Evolutionary conservation across 441 rosid species (phyloP), one percentile per base, ranked within the genome.

Genomic region (Iberis amara): DNA sequence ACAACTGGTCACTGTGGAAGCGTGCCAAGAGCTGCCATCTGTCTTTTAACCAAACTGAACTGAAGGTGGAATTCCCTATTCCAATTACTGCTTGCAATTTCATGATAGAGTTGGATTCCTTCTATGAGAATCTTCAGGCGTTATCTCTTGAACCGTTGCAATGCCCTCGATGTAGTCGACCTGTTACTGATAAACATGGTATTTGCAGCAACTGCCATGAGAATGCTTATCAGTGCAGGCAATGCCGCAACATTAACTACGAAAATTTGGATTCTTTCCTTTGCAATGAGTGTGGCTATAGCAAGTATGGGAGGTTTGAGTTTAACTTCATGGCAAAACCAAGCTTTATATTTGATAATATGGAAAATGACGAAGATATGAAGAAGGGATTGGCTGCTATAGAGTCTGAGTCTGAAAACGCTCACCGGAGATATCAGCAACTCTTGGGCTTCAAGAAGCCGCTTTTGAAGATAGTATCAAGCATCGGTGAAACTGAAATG

Each of bases 341-440:
- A 50, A 95, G 99, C 73, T 92, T 86, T 75, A 77, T 85, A 47
- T 95, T 95, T 77, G 99, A 92, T 78, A 78, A 80, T 75, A 89
- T 95, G 99, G 97, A 89, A 78, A 95, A 92, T 73, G 99, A 89
- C 65, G 99, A 95, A 27, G 99, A 92, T 74, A 95, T 95, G 99
- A 89, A 89, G 87, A 79, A 76, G 76, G 98, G 99, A 52, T 73
- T 95, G 82, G 85, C 97, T 61, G 96, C 99, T 55, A 92, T 95
- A 68, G 99, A 95, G 68, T 73, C 90, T 6, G 97, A 95, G 78
- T 92, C 99, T 52, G 99, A 95, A 83, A 95, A 95, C 80, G 99
- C 99, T 40, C 99, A 92, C 69, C 80, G 94, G 81, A 89, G 99
- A 77, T 95, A 89, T 71, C 99, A 89, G 79, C 99, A 95, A 70